Base-by-base conservation (phyloP, 2,329 filamentous ascomycete genomes). In the Aureobasidium sp. region DNA sequence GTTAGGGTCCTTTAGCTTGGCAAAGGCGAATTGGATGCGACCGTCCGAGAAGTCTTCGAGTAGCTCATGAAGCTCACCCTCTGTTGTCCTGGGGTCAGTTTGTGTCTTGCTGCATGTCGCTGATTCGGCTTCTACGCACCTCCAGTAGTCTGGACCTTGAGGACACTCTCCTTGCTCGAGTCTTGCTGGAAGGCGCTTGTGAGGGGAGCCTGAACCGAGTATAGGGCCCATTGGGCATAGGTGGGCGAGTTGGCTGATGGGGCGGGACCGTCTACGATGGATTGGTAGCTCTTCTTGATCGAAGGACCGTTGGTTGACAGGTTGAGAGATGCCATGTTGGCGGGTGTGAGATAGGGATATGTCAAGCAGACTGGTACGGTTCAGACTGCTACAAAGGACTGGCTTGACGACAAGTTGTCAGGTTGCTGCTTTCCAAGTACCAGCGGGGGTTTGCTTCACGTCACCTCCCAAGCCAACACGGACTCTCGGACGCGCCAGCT, bases 1-100 rank as follows among this genome's bases (percentile, higher is more conserved):
- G 75, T 99, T 99, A 60, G 91, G 89, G 73, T 99, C 94, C 75
- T 92, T 96, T 78, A 99, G 88, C 77, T 96, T 97, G 70, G 94
- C 87, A 71, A 95, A 97, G 32, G 91, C 94, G 76, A 97, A 99
- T 76, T 99, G 94, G 67, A 99, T 89, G 69, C 91, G 88, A 60
- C 94, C 94, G 75, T 99, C 94, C 67, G 88, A 97, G 76, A 99
- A 96, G 66, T 99, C 94, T 68, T 99, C 94, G 68, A 96, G 84
- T 63, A 99, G 81, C 66, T 97, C 91, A 62, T 85, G 79, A 64
- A 99, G 81, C 76, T 99, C 93, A 65, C 94, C 94, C 78, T 97
- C 92, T 94, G 71, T 44, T 42, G 55, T 48, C 39, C 14, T 41
- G 16, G 6, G 29, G 58, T 61, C 47, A 61, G 59, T 32, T 47